Evolutionary conservation across 192 early-diverging fungal species (phyloP), one percentile per base, ranked within the genome.

Genomic region (Coemansia sp.): DNA sequence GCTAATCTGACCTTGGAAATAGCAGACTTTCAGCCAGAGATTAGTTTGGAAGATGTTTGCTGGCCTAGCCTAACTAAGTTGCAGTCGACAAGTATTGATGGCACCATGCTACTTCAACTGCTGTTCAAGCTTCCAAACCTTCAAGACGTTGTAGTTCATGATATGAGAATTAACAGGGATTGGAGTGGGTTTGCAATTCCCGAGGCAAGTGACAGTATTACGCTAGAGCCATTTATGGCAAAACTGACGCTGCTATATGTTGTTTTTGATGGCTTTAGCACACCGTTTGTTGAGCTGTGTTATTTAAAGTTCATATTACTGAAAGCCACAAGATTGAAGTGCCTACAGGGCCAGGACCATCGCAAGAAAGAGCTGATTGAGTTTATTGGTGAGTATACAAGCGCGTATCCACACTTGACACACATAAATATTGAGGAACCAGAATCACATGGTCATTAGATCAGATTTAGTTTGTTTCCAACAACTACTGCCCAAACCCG

Each of bases 401-500:
- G 27, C 12, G 53, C 53, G 5, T 55, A 55, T 55, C 53, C 53
- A 25, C 53, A 55, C 12, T 25, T 55, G 12, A 4, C 0, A 3
- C 2, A 55, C 2, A 29, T 55, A 3, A 6, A 2, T 12, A 55
- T 35, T 32, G 4, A 5, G 15, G 5, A 11, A n/a, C 7, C 51
- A 2, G 7, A 55, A 52, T 21, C 10, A 52, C 23, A 23, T 24
- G 11, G 8, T 52, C 11, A 24, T 7, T 54, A 3, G 14, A 43
- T 55, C 52, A 54, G 52, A 54, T 54, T 24, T 25, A 54, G 29
- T 29, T 14, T 24, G 27, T 54, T 54, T 54, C 14, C 54, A 29
- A 25, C 55, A 25, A 17, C 55, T 3, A 27, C 4, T 5, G 25
- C 3, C 25, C 25, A 27, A 27, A 27, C 2, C 25, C 25, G 4